Base-by-base conservation (phyloP, 2,329 filamentous ascomycete species). In the Pseudocercospora fuligena region DNA sequence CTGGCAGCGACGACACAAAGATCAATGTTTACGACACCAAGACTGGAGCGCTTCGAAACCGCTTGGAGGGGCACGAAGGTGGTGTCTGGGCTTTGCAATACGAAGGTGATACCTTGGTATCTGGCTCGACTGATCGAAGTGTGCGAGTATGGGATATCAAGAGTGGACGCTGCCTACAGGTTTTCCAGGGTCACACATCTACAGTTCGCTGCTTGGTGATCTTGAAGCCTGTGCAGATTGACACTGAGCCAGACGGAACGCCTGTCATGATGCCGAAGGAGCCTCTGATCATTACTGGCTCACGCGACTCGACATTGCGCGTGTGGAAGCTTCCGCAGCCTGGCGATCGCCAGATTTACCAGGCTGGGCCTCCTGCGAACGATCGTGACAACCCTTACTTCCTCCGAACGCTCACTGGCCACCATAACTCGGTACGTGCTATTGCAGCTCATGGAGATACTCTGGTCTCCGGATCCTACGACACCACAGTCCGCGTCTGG, bases 121-220 rank as follows among this genome's bases (percentile, higher is more conserved):
- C 95, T 16, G 95, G 95, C 2, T 97, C 94, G 6, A 99, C 95
- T 0, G 95, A 99, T 80, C 87, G 95, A 56, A 97, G 95, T 11
- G 95, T 99, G n/a, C 89, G 95, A n/a, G 94, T 99, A 0, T 99
- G 95, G 95, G 94, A 99, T 77, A 97, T 99, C 70, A 93, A 97
- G 76, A 91, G 91, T 73, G 95, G 94, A 0, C 87, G 92, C 54
- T 97, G 94, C 79, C 94, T 94, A 11, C 95, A 99, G 77, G 90
- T 97, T 0, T 99, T 99, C 78, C 94, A 97, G 76, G 96, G 95
- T 0, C 95, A 99, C 77, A 99, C 95, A 9, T 98, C 94, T 49
- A 99, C 95, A 14, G 95, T 99, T 3, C 90, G 95, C 70, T 99
- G 95, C 76, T 83, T 99, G 67, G 94, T 98, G 77, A 98, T 99